Base-by-base conservation (phyloP, 495 filamentous ascomycete genomes). In the Hypoxylon crocopeplum region DNA sequence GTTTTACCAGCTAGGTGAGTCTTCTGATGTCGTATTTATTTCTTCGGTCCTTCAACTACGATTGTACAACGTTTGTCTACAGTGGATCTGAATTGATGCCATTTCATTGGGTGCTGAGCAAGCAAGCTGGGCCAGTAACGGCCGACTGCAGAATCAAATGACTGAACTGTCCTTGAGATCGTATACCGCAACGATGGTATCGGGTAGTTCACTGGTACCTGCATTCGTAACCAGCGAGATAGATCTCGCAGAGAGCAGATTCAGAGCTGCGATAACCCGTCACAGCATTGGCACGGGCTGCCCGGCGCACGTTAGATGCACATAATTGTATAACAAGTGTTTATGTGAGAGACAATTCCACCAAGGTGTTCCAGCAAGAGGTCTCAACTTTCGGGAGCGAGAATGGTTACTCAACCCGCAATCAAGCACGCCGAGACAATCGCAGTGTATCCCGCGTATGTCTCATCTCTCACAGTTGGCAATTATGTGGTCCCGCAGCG, bases 221-320 rank as follows among this genome's bases (percentile, higher is more conserved):
- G 61, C 61, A 59, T 64, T 46, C 42, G 47, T 27, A 27, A 27
- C 38, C 21, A 47, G 45, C 49, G 47, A 46, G 45, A 55, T 51
- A 59, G 55, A 64, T 64, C 61, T 64, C 44, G 61, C 61, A 64
- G 61, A 21, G 51, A 51, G 44, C 55, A 54, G 38, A 24, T 17
- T 17, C 37, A 1, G 34, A 41, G 30, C 55, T 64, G 55, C 40
- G 50, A 56, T 52, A 47, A 29, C 34, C 61, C 55, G 55, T 56
- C 27, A 22, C 34, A 40, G 17, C 30, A 40, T 32, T 19, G 22
- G 19, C 39, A 36, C 32, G 15, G 30, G 29, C 42, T 52, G 32
- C 32, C 54, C 48, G 22, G 16, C 29, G 20, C 40, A 33, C 17
- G 21, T 48, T 32, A 38, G 36, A 48, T 25, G 47, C 38, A 32